Base-by-base conservation (phyloP, 768 basidiomycete genomes). In the Saitozyma podzolica region DNA sequence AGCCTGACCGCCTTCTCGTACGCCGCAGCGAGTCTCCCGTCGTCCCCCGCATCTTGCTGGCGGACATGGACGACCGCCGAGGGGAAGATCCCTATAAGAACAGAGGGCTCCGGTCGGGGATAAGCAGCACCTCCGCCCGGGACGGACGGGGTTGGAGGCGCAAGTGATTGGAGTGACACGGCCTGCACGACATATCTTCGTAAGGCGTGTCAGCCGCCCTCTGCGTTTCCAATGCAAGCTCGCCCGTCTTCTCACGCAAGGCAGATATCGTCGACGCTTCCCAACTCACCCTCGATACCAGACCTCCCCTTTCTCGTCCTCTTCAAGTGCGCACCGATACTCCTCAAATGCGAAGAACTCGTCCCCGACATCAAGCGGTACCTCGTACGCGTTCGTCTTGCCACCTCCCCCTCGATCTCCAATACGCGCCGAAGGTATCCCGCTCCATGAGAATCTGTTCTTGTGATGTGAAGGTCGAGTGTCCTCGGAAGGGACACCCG, bases 281-380 rank as follows among this genome's bases (percentile, higher is more conserved):
- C 13, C 45, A 54, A 86, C 90, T 79, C 78, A 96, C 90, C 95
- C 95, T 82, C 95, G 84, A 80, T 92, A 97, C 95, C 95, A 98
- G 14, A 87, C 80, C 17, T 90, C 89, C 11, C 85, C 86, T 57
- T 69, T 66, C 14, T 65, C 66, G 45, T 90, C 89, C 73, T 88
- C 89, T 61, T 82, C 84, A 55, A 82, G 82, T 10, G 89, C 88
- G 0, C 71, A 71, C 19, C 84, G 87, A 78, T 92, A 94, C 75
- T 88, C 88, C 82, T 98, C 95, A 73, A 97, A 97, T 16, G 93
- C 92, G 80, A 97, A 97, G 41, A 98, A 87, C 76, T 97, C 94
- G 79, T 96, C 94, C 52, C 95, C 95, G 39, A 97, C 89, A 69
- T 96, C 93, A 59, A 98, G 84, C 7, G 88, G 64, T 47, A 78